Evolutionary conservation across 129 eudicot genomes (phyloP).

Genomic region (Centella asiatica): DNA sequence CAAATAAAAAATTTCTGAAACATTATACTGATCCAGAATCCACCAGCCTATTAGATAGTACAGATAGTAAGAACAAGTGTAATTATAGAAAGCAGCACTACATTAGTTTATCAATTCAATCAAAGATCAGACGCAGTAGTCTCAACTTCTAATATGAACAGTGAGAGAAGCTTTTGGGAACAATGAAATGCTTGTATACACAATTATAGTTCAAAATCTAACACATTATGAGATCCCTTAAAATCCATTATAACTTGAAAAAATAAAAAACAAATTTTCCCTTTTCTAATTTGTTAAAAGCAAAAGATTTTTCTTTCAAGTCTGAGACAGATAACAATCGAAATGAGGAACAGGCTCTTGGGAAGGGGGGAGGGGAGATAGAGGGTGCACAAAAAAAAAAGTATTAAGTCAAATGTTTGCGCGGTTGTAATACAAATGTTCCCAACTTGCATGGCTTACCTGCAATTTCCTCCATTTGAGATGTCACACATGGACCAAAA

Average conservation of each 20-base stretch:
- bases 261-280: neutral
- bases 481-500: conserved; percentile 97
- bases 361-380: too few species aligned
- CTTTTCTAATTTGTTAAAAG: neutral
- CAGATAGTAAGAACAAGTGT: neutral
- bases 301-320: conserved; percentile 1
- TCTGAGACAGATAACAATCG: too few species aligned
- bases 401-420: neutral
- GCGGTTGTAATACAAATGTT: neutral
- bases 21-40: neutral
- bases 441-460: conserved; percentile 31
- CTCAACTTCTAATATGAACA: too few species aligned
- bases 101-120: too few species aligned
- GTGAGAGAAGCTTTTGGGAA: too few species aligned
- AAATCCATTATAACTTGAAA: neutral
- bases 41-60: neutral
- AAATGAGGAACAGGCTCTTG: too few species aligned
- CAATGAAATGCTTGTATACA: too few species aligned
- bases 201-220: too few species aligned
- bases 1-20: too few species aligned
- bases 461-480: conserved; percentile 88
- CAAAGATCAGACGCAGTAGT: too few species aligned
- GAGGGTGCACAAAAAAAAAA: too few species aligned
- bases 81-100: neutral
- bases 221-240: too few species aligned